Conservation (phyloP, 352 stramenopile genomes). For the Phytopythium cucurbitacearum region DNA sequence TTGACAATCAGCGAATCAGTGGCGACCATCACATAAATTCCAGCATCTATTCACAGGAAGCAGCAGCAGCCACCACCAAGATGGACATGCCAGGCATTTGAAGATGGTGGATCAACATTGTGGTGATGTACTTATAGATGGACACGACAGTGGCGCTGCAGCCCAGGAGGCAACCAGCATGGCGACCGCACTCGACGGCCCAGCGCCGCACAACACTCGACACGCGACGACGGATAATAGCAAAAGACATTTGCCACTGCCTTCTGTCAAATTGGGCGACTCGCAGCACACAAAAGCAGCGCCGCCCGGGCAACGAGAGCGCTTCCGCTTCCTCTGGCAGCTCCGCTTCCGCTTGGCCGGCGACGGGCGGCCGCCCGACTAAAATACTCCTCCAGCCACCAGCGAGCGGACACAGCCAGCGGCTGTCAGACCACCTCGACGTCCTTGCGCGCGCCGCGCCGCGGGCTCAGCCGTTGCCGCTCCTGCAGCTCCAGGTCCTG, state of each 20-base stretch:
- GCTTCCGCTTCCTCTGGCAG: constrained; percentile 8
- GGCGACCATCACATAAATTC: too few species aligned
- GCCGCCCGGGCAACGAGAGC: constrained; percentile 1
- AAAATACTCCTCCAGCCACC: neutral
- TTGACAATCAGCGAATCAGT: too few species aligned
- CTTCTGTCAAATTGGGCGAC: constrained; percentile 1
- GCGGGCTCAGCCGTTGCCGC: constrained; percentile 11
- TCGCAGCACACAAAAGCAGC: constrained; percentile 1
- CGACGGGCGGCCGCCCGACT: neutral
- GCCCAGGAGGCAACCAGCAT: too few species aligned
- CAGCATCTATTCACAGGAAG: too few species aligned
- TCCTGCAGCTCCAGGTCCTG: constrained; percentile 23
- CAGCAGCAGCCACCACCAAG: too few species aligned
- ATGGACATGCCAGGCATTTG: too few species aligned
- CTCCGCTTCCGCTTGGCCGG: neutral
- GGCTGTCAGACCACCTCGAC: constrained; percentile 45
- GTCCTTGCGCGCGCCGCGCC: constrained; percentile 14
- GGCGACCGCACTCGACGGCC: too few species aligned
- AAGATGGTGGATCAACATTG: too few species aligned
- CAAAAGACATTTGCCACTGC: too few species aligned
- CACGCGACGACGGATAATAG: constrained; percentile 6
- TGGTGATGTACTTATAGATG: too few species aligned
- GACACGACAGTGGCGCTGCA: too few species aligned
- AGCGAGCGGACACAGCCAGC: neutral
- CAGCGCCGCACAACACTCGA: too few species aligned